phyloP scores from a whole-genome alignment of 441 rosid genomes.

The Populus hybrid region DNA sequence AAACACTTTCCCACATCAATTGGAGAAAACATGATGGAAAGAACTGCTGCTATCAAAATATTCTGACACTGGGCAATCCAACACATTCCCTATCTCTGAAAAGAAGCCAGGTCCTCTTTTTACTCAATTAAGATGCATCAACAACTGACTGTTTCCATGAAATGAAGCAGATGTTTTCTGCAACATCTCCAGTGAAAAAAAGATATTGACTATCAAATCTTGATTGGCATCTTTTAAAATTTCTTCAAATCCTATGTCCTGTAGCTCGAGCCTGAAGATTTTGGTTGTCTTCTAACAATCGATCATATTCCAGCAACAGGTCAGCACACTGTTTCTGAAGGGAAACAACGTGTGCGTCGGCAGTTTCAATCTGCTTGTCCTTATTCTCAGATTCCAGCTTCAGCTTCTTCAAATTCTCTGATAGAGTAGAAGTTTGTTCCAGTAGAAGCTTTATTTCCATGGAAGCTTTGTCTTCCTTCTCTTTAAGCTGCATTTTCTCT shows the following conservation, averaged over 20 bases:
- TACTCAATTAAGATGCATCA: neutral
- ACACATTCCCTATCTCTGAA: slow-evolving; percentile 8
- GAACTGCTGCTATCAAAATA: neutral
- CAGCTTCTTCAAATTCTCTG: slow-evolving; percentile 53
- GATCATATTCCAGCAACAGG: slow-evolving; percentile 83
- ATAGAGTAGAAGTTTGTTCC: slow-evolving; percentile 44
- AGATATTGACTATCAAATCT: slow-evolving; percentile 7
- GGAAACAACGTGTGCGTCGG: slow-evolving; percentile 70
- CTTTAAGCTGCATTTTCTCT: slow-evolving; percentile 58
- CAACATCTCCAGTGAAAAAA: neutral
- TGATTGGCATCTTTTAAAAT: slow-evolving; percentile 11
- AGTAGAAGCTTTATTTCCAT: slow-evolving; percentile 56
- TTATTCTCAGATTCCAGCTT: slow-evolving; percentile 62
- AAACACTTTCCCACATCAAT: neutral
- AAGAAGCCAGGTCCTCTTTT: neutral
- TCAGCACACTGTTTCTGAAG: slow-evolving; percentile 93
- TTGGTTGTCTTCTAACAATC: slow-evolving; percentile 84
- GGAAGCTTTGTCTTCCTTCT: slow-evolving; percentile 63
- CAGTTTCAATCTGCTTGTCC: slow-evolving; percentile 69
- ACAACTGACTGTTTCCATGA: slow-evolving; percentile 6
- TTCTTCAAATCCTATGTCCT: slow-evolving; percentile 41
- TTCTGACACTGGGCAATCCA: slow-evolving; percentile 10
- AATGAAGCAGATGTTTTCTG: slow-evolving; percentile 9
- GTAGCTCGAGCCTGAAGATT: slow-evolving; percentile 65
- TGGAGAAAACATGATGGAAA: slow-evolving; percentile 7